A percentile compares a stretch with the other conserved stretches of the same genome.
Conservation (phyloP, 1,139 yeast genomes). For the Trichomonascaceae sp. region DNA sequence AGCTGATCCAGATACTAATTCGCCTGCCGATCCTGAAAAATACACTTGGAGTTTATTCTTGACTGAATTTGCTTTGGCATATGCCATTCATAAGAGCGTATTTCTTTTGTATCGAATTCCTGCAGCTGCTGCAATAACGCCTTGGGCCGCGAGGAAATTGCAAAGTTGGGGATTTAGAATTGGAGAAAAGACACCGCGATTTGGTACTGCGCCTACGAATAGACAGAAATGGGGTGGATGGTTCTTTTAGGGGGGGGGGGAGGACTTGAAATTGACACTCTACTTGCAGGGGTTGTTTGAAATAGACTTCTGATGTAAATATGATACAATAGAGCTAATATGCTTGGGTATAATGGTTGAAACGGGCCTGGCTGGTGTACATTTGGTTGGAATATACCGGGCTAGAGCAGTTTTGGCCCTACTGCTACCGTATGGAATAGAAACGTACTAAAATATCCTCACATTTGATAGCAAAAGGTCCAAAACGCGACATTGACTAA, state of each 20-base stretch:
- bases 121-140: conserved; percentile 87
- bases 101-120: conserved; percentile 75
- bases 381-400: too few relatives aligned
- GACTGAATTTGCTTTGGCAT: conserved; percentile 83
- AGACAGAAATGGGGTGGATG: conserved; percentile 57
- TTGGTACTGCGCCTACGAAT: conserved; percentile 48
- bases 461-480: too few relatives aligned
- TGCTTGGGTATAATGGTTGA: too few relatives aligned
- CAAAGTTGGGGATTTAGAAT: conserved; percentile 77
- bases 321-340: too few relatives aligned
- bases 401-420: too few relatives aligned
- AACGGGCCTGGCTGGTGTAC: neutral
- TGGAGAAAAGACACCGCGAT: conserved; percentile 44
- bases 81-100: conserved; percentile 85
- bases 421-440: too few relatives aligned
- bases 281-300: neutral
- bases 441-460: too few relatives aligned
- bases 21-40: conserved; percentile 10
- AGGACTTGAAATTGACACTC: neutral
- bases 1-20: conserved; percentile 15
- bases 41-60: conserved; percentile 38
- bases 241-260: conserved; percentile 39
- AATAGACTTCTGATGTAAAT: neutral
- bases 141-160: conserved; percentile 59
- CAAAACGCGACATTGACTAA: too few relatives aligned